These are phyloP conservation scores for Beauveria varroae DNA, from an alignment of 2,329 filamentous ascomycete genomes.

Conservation along the genomic window DNA sequence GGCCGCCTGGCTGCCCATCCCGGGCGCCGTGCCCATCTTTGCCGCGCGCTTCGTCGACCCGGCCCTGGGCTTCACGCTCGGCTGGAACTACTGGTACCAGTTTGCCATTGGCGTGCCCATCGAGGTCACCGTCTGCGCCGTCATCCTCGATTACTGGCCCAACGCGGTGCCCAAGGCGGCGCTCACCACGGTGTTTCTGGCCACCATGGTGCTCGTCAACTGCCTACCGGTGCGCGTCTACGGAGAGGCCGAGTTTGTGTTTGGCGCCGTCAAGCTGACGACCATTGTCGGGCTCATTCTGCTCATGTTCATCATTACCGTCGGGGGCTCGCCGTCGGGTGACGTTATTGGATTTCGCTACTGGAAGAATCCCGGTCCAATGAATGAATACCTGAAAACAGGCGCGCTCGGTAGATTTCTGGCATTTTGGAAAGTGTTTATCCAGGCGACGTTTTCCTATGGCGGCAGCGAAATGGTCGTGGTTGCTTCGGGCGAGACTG, in stretches of 20 bases:
- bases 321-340: constrained; percentile 36
- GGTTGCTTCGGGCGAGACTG: constrained; percentile 29
- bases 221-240: constrained; percentile 36
- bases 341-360: constrained; percentile 38
- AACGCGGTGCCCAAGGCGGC: constrained; percentile 20
- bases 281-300: constrained; percentile 43
- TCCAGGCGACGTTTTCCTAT: constrained; percentile 41
- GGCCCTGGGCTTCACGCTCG: constrained; percentile 39
- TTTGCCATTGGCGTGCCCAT: constrained; percentile 42
- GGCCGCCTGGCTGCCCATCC: constrained; percentile 53
- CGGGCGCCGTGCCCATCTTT: constrained; percentile 44
- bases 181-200: constrained; percentile 30
- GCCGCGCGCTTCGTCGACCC: constrained; percentile 41
- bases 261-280: constrained; percentile 40
- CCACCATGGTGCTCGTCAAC: constrained; percentile 30
- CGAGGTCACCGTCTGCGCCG: constrained; percentile 38
- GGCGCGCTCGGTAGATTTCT: constrained; percentile 34
- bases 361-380: constrained; percentile 35
- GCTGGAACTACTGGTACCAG: constrained; percentile 46
- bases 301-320: constrained; percentile 40
- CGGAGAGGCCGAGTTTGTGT: constrained; percentile 46
- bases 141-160: constrained; percentile 39
- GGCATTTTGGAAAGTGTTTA: constrained; percentile 37
- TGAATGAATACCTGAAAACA: constrained; percentile 32
- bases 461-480: constrained; percentile 34